These are phyloP conservation scores for Xylona heveae DNA, from an alignment of 495 filamentous ascomycete species.

Conservation along the genomic window DNA sequence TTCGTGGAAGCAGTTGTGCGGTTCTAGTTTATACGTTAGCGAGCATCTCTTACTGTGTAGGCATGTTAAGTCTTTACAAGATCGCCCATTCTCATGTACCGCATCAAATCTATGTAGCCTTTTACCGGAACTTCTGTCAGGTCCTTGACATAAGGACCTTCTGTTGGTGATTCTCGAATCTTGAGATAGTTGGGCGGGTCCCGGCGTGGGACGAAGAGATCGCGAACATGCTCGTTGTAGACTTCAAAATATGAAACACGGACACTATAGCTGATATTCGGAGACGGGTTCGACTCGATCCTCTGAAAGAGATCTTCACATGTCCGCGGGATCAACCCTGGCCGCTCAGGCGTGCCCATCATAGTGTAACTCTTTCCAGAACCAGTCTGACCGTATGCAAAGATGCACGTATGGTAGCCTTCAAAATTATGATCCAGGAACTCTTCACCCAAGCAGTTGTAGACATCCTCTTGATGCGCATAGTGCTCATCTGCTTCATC, in stretches of 20 bases:
- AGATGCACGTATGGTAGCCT: slow-evolving; percentile 97
- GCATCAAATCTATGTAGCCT: slow-evolving; percentile 63
- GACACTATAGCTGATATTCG: slow-evolving; percentile 87
- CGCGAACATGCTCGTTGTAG: slow-evolving; percentile 97
- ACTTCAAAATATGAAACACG: slow-evolving; percentile 98
- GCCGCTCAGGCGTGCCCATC: slow-evolving; percentile 83
- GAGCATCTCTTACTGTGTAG: no score
- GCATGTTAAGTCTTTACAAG: slow-evolving; percentile 8
- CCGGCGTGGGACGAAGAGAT: slow-evolving; percentile 62
- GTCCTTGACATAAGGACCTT: slow-evolving; percentile 96
- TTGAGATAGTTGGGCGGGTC: slow-evolving; percentile 82
- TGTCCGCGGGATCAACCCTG: slow-evolving; percentile 88
- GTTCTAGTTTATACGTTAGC: no score
- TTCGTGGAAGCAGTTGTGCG: slow-evolving; percentile 92
- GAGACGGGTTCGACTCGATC: slow-evolving; percentile 63
- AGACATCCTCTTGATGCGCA: slow-evolving; percentile 78
- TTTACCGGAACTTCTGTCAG: slow-evolving; percentile 79
- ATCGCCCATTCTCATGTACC: slow-evolving; percentile 80
- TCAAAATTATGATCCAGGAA: slow-evolving; percentile 99
- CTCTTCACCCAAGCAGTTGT: slow-evolving; percentile 85
- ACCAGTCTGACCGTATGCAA: slow-evolving; percentile 95
- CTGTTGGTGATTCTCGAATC: slow-evolving; percentile 83
- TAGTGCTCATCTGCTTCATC: slow-evolving; percentile 51
- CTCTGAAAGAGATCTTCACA: slow-evolving; percentile 92
- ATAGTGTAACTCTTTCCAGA: slow-evolving; percentile 98